Evolutionary conservation across 345 rosid species (phyloP).

Genomic region (Citrus unshiu): DNA sequence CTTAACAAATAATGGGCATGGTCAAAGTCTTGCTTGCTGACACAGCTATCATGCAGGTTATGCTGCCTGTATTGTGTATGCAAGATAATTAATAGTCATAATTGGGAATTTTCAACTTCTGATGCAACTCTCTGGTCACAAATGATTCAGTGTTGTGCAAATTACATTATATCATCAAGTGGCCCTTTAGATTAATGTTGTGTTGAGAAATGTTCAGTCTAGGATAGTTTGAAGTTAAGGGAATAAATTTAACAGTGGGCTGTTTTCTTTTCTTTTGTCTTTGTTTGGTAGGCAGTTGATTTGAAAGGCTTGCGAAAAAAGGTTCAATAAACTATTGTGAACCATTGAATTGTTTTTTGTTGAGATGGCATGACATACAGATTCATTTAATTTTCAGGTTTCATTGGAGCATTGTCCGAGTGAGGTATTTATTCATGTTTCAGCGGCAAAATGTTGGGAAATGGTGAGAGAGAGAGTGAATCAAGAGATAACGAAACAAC

Average conservation of each 20-base stretch:
- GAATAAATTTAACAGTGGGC: background rate
- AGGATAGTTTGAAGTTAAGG: background rate
- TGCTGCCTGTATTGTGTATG: background rate
- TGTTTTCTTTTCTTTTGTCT: background rate
- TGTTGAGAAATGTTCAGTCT: background rate
- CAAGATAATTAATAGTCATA: background rate
- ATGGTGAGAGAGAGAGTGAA: constrained; percentile 94
- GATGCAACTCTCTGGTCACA: background rate
- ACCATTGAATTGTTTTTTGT: background rate
- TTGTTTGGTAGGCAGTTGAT: background rate
- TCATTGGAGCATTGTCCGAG: constrained; percentile 65
- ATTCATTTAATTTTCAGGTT: constrained; percentile 51
- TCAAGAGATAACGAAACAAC: constrained; percentile 84
- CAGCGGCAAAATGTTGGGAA: constrained; percentile 96
- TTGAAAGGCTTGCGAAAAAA: background rate
- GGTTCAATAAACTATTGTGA: background rate
- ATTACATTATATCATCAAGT: background rate
- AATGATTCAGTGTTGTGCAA: background rate
- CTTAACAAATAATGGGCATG: background rate
- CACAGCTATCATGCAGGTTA: background rate
- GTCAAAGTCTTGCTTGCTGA: background rate
- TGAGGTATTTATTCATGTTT: constrained; percentile 83
- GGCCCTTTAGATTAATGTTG: background rate
- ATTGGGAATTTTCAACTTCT: background rate
- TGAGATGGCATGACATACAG: background rate